phyloP scores from a whole-genome alignment of 192 early-diverging fungal species.

The Pilaira anomala region DNA sequence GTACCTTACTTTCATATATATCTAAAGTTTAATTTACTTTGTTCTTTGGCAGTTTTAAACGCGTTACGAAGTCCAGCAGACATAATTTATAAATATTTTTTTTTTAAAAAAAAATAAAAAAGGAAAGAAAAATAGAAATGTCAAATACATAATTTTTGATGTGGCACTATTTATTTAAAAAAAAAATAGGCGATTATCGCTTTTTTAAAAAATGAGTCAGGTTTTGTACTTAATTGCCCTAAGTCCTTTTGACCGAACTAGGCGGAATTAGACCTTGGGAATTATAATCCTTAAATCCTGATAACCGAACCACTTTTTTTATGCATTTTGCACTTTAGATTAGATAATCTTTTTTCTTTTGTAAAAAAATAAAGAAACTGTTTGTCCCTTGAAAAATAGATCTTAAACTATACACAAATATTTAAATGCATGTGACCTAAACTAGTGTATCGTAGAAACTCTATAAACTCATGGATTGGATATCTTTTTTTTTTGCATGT shows the following conservation, averaged over 20 bases:
- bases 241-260: constrained; percentile 10
- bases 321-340: no score
- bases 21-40: not conserved
- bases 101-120: constrained; percentile 1
- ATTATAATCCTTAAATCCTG: not conserved
- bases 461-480: no score
- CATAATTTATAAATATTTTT: constrained; percentile 11
- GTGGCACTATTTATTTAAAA: no score
- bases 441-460: no score
- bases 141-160: not conserved
- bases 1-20: not conserved
- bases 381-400: no score
- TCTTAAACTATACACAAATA: no score
- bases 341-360: no score
- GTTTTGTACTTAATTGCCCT: not conserved
- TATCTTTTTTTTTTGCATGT: no score
- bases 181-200: no score
- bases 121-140: not conserved
- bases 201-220: constrained; percentile 10
- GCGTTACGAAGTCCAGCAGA: constrained; percentile 3
- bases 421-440: no score
- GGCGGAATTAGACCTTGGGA: no score
- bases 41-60: constrained; percentile 9
- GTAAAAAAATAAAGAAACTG: no score
- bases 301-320: not conserved